phyloP scores from a whole-genome alignment of 2,329 filamentous ascomycete genomes.

The Pyrenophora tritici-repentis region DNA sequence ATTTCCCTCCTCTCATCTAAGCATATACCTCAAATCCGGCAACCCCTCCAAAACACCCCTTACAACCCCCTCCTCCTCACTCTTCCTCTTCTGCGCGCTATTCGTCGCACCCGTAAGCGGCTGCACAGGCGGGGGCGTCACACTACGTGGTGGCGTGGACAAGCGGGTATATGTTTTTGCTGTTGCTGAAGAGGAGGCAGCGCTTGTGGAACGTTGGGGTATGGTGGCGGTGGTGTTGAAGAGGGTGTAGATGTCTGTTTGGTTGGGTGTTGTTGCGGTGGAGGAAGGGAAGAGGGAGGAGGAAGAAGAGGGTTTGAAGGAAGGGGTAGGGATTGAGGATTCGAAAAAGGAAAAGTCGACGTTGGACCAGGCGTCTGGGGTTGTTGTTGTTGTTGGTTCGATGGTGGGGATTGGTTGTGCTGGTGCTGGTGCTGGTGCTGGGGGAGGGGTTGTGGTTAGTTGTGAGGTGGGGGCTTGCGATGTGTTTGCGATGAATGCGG shows the following conservation, averaged over 20 bases:
- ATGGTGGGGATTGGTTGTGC: neutral
- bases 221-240: no score
- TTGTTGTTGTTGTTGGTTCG: no score
- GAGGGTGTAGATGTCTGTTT: conserved; percentile 32
- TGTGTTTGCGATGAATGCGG: conserved; percentile 1
- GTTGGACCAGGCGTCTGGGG: conserved; percentile 18
- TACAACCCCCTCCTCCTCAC: conserved; percentile 38
- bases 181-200: conserved; percentile 13
- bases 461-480: neutral
- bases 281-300: no score
- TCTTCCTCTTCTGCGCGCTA: conserved; percentile 30
- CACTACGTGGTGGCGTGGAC: conserved; percentile 23
- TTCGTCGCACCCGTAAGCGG: conserved; percentile 34
- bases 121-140: conserved; percentile 24
- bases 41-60: conserved; percentile 31
- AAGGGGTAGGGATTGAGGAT: conserved; percentile 8
- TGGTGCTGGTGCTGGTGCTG: neutral
- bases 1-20: no score
- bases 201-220: conserved; percentile 11
- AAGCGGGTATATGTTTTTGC: conserved; percentile 25
- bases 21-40: conserved; percentile 44
- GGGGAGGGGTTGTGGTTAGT: conserved; percentile 15
- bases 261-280: conserved; percentile 2
- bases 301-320: neutral
- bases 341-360: conserved; percentile 41